These are phyloP conservation scores for Ophiocordyceps camponoti-saundersi DNA, from an alignment of 2,329 filamentous ascomycete species.

Conservation along the genomic window DNA sequence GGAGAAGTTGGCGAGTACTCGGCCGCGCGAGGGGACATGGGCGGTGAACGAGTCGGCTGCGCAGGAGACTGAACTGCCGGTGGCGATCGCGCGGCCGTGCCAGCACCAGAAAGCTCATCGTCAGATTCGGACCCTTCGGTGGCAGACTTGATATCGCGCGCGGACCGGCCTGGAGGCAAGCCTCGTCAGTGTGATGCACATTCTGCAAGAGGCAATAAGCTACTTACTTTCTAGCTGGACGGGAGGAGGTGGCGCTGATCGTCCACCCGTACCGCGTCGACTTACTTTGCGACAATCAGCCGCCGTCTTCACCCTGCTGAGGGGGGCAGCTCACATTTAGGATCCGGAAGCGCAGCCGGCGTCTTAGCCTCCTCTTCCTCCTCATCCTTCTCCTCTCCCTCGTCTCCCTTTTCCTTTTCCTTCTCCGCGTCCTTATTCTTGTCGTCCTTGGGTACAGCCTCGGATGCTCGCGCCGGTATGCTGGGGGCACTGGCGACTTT, in stretches of 20 bases:
- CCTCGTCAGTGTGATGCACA: neutral
- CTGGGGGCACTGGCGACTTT: conserved; percentile 12
- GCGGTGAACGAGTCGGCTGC: conserved; percentile 15
- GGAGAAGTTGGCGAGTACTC: conserved; percentile 28
- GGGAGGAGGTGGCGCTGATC: conserved; percentile 39
- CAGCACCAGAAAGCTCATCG: conserved; percentile 56
- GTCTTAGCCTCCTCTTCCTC: conserved; percentile 18
- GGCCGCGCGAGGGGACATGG: conserved; percentile 17
- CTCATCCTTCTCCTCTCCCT: conserved; percentile 8
- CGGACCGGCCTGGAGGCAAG: neutral
- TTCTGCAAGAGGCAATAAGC: neutral
- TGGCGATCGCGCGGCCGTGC: conserved; percentile 16
- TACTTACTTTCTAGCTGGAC: conserved; percentile 45
- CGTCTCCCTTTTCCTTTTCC: conserved; percentile 17
- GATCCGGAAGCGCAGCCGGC: conserved; percentile 12
- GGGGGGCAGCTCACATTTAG: conserved; percentile 8
- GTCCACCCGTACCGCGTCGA: conserved; percentile 14
- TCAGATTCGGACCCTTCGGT: conserved; percentile 75
- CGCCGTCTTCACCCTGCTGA: neutral
- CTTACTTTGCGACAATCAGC: conserved; percentile 15
- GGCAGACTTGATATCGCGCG: conserved; percentile 35
- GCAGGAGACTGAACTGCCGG: conserved; percentile 17
- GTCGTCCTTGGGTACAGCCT: conserved; percentile 1
- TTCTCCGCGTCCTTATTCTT: no score
- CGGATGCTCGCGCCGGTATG: conserved; percentile 10